Evolutionary conservation across 2,329 filamentous ascomycete species (phyloP).

Genomic region (Trichophaea hybrida): DNA sequence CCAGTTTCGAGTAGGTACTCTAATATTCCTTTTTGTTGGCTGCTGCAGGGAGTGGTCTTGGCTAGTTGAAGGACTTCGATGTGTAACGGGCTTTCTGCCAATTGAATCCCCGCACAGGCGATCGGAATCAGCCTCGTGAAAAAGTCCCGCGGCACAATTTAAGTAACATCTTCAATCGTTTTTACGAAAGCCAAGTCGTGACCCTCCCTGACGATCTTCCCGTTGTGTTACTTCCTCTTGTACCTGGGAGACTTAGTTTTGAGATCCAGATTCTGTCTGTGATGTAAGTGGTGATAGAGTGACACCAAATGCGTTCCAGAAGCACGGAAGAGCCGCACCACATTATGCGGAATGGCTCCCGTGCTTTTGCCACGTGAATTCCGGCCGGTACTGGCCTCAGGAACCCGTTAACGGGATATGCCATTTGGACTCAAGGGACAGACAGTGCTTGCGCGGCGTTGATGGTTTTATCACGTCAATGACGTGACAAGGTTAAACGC

Average conservation of each 20-base stretch:
- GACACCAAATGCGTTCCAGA: background rate
- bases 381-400: background rate
- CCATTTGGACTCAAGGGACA: too few species aligned
- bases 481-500: background rate
- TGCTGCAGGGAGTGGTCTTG: background rate
- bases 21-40: background rate
- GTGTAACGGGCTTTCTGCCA: background rate
- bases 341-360: background rate
- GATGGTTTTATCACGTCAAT: background rate
- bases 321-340: background rate
- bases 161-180: background rate
- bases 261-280: background rate
- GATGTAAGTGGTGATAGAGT: background rate
- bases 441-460: too few species aligned
- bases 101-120: background rate
- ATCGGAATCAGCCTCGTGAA: background rate
- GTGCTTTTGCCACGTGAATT: background rate
- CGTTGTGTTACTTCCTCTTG: background rate
- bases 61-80: background rate
- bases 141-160: background rate
- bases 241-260: background rate
- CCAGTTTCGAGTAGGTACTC: too few species aligned
- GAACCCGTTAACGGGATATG: too few species aligned
- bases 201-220: background rate
- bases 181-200: background rate